phyloP scores from a whole-genome alignment of 2,329 filamentous ascomycete species.

The Colletotrichum sp. region DNA sequence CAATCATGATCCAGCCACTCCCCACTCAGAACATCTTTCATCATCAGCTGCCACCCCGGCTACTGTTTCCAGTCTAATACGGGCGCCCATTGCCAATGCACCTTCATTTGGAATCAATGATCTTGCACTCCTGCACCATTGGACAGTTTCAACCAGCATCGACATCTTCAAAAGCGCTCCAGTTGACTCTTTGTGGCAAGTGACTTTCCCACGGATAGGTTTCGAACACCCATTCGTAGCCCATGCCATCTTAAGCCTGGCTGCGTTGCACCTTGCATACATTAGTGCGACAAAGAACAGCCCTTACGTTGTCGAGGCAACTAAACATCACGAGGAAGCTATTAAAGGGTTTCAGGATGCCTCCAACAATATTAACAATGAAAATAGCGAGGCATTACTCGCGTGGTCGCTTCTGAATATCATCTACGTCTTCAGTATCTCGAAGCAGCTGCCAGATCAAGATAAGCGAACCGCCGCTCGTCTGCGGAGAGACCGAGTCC shows the following conservation, averaged over 20 bases:
- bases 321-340: conserved; percentile 9
- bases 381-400: conserved; percentile 16
- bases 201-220: conserved; percentile 13
- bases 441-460: neutral
- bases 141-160: conserved; percentile 13
- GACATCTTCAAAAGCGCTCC: neutral
- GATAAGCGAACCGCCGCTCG: neutral
- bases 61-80: neutral
- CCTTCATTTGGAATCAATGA: conserved; percentile 9
- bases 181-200: conserved; percentile 2
- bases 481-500: conserved; percentile 9
- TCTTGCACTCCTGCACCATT: conserved; percentile 22
- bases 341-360: conserved; percentile 6
- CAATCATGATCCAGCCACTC: neutral
- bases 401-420: conserved; percentile 19
- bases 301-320: neutral
- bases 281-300: neutral
- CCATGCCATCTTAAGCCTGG: conserved; percentile 17
- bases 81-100: neutral
- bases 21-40: neutral
- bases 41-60: neutral
- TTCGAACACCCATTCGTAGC: conserved; percentile 19
- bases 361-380: neutral
- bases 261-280: conserved; percentile 19
- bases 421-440: conserved; percentile 14